phyloP scores from a whole-genome alignment of 1,139 yeast genomes.

The Scheffersomyces segobiensis region DNA sequence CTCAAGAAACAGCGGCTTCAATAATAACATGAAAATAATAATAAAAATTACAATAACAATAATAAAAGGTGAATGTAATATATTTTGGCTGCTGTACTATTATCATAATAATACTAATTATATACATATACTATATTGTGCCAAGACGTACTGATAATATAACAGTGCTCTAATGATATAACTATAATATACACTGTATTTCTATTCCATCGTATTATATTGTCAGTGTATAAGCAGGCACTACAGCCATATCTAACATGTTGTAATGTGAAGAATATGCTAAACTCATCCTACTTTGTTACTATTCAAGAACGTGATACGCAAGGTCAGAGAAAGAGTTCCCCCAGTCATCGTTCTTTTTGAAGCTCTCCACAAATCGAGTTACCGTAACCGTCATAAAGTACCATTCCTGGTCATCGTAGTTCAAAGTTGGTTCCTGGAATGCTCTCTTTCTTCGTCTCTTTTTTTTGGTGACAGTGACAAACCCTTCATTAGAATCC shows the following conservation, averaged over 20 bases:
- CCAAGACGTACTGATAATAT: not conserved
- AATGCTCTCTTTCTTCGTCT: conserved; percentile 22
- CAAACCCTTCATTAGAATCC: conserved; percentile 28
- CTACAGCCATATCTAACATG: not conserved
- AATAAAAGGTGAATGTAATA: not conserved
- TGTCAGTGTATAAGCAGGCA: not conserved
- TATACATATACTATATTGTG: not conserved
- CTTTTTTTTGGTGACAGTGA: conserved; percentile 27
- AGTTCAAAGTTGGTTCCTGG: conserved; percentile 36
- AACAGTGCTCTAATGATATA: too few relatives aligned
- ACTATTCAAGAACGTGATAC: conserved; percentile 26
- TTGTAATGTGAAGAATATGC: too few relatives aligned
- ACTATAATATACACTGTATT: not conserved
- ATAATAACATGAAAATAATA: too few relatives aligned
- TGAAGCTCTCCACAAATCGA: conserved; percentile 14
- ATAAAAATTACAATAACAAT: not conserved
- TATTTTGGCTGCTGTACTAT: not conserved
- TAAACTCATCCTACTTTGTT: not conserved
- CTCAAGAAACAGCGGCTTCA: conserved; percentile 7
- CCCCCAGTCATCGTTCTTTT: conserved; percentile 43
- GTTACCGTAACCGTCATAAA: conserved; percentile 25
- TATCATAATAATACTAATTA: not conserved
- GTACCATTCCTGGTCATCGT: conserved; percentile 32
- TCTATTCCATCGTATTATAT: not conserved
- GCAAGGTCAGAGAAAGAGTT: conserved; percentile 58